These are phyloP conservation scores for Smallanthus sonchifolius DNA, from an alignment of 129 eudicot species.

Conservation along the genomic window DNA sequence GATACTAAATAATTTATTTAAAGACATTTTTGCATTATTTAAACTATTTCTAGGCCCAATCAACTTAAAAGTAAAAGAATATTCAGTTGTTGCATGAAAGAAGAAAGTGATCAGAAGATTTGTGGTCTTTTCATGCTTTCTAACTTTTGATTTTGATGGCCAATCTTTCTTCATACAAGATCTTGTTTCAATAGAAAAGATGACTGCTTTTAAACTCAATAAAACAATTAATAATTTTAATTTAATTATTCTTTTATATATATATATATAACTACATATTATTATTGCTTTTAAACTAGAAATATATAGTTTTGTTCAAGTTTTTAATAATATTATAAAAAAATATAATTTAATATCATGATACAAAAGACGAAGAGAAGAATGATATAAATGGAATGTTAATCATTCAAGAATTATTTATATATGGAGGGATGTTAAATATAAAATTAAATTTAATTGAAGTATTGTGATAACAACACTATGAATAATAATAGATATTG, in stretches of 20 bases:
- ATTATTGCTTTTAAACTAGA: background rate
- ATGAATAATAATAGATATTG: too few species aligned
- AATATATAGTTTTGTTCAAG: too few species aligned
- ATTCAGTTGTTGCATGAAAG: conserved; percentile 38
- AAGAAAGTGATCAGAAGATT: conserved; percentile 37
- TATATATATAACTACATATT: too few species aligned
- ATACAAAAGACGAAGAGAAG: too few species aligned
- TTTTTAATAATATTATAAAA: too few species aligned
- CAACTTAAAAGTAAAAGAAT: conserved; percentile 22
- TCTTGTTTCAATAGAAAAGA: conserved; percentile 23
- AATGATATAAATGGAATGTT: too few species aligned
- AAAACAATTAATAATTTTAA: background rate
- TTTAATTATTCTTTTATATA: background rate
- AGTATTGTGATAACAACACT: too few species aligned
- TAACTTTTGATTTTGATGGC: conserved; percentile 40
- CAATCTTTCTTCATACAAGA: conserved; percentile 41
- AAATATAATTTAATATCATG: background rate
- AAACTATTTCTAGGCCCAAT: conserved; percentile 22
- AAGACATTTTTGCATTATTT: background rate
- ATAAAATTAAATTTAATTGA: too few species aligned
- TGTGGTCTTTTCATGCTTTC: conserved; percentile 32
- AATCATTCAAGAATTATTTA: too few species aligned
- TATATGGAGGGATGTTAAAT: too few species aligned
- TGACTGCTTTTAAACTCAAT: conserved; percentile 9
- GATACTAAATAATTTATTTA: conserved; percentile 17